Base-by-base conservation (phyloP, 441 rosid genomes). In the Adansonia gregorii region DNA sequence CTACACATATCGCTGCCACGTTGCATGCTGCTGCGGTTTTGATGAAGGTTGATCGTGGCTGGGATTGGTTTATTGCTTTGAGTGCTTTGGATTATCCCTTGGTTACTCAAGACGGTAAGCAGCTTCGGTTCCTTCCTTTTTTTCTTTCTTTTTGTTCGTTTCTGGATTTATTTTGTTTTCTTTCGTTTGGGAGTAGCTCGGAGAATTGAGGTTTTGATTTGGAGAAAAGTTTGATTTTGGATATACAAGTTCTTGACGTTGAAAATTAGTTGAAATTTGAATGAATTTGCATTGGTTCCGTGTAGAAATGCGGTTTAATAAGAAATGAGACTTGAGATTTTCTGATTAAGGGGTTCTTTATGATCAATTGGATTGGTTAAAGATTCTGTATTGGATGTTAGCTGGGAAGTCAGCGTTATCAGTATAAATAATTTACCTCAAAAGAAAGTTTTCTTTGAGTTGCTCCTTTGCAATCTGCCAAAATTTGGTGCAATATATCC, bases 11-110 rank as follows among this genome's bases (percentile, higher is more conserved):
- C 19, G 95, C 96, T 39, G 76, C 91, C 8, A 88, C 89, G 64
- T 85, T 95, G 72, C 92, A 86, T 10, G 98, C 95, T 15, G 98
- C 92, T 0, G 88, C 98, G 4, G 85, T 93, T 80, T 76, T 95
- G 82, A 76, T 93, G 82, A 92, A 86, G 89, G 54, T 93, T 75
- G 94, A 90, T 83, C 83, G 80, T 2, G 87, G 91, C 52, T 95
- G 98, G 98, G 87, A 88, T 67, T 93, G 98, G 98, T 95, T 95
- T 65, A 87, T 95, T 31, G 80, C 78, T 41, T 87, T 94, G 84
- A 91, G 95, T 69, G 97, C 98, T 5, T 73, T 73, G 80, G 97
- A 94, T 85, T 94, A 93, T 85, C 97, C 97, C 0, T 78, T 94
- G 70, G 75, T 93, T 74, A 90, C 97, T 48, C 97, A 89, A 84